These are phyloP conservation scores for Oenanthe sinensis DNA, from an alignment of 129 eudicot genomes.

Conservation along the genomic window DNA sequence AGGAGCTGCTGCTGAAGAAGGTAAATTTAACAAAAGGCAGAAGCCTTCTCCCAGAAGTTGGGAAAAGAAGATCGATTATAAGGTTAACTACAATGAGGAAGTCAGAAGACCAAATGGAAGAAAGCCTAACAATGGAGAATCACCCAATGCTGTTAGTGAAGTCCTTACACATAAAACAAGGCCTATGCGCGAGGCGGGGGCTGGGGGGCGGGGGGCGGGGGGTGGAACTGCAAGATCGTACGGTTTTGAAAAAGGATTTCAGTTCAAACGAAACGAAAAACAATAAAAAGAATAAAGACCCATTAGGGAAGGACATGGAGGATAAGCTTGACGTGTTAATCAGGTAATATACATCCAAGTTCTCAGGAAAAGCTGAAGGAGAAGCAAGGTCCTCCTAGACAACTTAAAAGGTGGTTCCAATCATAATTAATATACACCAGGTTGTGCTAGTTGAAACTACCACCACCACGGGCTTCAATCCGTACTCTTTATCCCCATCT, in stretches of 20 bases:
- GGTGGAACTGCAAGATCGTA: slow-evolving; percentile 28
- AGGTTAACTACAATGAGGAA: slow-evolving; percentile 6
- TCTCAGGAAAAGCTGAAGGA: slow-evolving; percentile 45
- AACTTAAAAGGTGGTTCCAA: slow-evolving; percentile 84
- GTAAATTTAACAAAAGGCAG: slow-evolving; percentile 30
- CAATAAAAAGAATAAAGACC: slow-evolving; percentile 50
- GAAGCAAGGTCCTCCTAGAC: slow-evolving; percentile 44
- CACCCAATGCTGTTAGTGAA: slow-evolving; percentile 9
- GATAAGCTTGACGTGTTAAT: slow-evolving; percentile 88
- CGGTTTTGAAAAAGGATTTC: slow-evolving; percentile 17
- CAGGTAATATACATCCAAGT: slow-evolving; percentile 38
- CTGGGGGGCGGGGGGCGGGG: slow-evolving; percentile 25
- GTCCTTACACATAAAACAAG: slow-evolving; percentile 5
- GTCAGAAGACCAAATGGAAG: slow-evolving; percentile 18
- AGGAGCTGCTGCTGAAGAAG: slow-evolving; percentile 16
- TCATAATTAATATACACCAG: slow-evolving; percentile 23
- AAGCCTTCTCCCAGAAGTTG: slow-evolving; percentile 5
- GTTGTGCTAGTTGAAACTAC: slow-evolving; percentile 4
- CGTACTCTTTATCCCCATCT: too few relatives aligned
- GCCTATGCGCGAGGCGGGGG: slow-evolving; percentile 8
- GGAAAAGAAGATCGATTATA: slow-evolving; percentile 9
- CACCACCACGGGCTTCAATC: too few relatives aligned
- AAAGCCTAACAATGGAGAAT: slow-evolving; percentile 11
- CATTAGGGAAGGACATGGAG: slow-evolving; percentile 57
- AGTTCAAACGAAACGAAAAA: slow-evolving; percentile 34